phyloP scores from a whole-genome alignment of 2,329 filamentous ascomycete species.

The Cytospora mali region DNA sequence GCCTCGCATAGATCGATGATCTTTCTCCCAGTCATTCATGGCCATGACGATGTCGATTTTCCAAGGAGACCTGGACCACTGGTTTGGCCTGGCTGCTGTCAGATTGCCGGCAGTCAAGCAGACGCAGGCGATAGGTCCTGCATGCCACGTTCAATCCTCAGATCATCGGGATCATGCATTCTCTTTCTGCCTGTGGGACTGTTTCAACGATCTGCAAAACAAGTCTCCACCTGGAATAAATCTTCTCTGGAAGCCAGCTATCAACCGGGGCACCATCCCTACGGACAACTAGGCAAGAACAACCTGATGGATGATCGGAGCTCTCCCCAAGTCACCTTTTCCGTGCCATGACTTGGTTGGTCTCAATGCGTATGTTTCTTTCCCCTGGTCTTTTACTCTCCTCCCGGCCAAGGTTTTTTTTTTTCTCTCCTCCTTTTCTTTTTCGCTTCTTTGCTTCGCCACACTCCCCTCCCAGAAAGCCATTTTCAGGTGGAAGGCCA shows the following conservation, averaged over 20 bases:
- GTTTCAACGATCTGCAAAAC: background rate
- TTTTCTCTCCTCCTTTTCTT: background rate
- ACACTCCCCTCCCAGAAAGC: background rate
- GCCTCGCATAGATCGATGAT: conserved; percentile 8
- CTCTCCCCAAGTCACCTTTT: conserved; percentile 13
- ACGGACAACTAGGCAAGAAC: background rate
- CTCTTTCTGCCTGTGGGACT: background rate
- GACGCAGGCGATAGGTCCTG: background rate
- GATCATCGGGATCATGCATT: background rate
- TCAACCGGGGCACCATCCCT: background rate
- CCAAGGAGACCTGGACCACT: background rate
- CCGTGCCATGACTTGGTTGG: conserved; percentile 16
- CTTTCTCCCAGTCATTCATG: background rate
- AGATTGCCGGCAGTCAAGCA: background rate
- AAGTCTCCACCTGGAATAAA: conserved; percentile 4
- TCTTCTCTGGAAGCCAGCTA: background rate
- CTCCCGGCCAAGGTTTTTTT: background rate
- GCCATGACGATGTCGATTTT: background rate
- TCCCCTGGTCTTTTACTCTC: conserved; percentile 15
- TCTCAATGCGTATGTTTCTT: conserved; percentile 27
- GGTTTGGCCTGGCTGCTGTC: background rate
- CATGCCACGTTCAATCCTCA: background rate
- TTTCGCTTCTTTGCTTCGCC: background rate
- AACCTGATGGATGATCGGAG: conserved; percentile 1
- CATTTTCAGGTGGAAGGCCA: background rate